Percentiles rank a stretch among this genome's conserved stretches.
Conservation (phyloP, 768 basidiomycete species). For the Boletus reticuloceps region DNA sequence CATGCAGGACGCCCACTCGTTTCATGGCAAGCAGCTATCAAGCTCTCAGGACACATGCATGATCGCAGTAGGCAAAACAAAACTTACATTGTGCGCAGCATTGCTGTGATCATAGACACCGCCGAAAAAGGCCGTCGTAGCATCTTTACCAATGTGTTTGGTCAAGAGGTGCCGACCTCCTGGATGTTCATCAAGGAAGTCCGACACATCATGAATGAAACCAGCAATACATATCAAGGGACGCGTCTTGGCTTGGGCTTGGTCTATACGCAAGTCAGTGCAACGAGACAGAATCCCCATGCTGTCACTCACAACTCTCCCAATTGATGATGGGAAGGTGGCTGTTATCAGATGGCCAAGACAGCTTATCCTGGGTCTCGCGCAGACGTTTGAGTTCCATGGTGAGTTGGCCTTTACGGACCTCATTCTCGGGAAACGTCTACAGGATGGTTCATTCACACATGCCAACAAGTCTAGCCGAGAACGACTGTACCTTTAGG, state of each 20-base stretch:
- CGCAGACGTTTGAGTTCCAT: conserved; percentile 91
- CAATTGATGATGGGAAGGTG: conserved; percentile 81
- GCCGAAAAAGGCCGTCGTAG: conserved; percentile 92
- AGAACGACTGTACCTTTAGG: conserved; percentile 41
- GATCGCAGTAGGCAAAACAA: background rate
- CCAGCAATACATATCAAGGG: conserved; percentile 86
- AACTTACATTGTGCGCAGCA: conserved; percentile 76
- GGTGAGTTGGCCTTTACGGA: conserved; percentile 85
- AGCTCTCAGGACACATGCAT: conserved; percentile 2
- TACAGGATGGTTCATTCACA: conserved; percentile 5
- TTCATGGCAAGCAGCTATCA: conserved; percentile 42
- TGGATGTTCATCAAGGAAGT: conserved; percentile 88
- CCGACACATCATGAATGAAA: conserved; percentile 87
- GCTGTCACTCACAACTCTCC: conserved; percentile 68
- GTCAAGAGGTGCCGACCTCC: conserved; percentile 83
- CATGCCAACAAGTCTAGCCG: background rate
- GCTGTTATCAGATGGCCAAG: conserved; percentile 75
- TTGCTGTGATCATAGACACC: conserved; percentile 89
- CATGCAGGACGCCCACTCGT: conserved; percentile 53
- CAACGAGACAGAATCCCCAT: background rate
- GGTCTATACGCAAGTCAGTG: conserved; percentile 46
- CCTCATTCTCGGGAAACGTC: conserved; percentile 67
- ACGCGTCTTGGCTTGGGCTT: conserved; percentile 73
- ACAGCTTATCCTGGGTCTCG: conserved; percentile 68
- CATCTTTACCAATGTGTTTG: conserved; percentile 87